Conservation (phyloP, 2,329 filamentous ascomycete species). For the Metarhizium humberi region DNA sequence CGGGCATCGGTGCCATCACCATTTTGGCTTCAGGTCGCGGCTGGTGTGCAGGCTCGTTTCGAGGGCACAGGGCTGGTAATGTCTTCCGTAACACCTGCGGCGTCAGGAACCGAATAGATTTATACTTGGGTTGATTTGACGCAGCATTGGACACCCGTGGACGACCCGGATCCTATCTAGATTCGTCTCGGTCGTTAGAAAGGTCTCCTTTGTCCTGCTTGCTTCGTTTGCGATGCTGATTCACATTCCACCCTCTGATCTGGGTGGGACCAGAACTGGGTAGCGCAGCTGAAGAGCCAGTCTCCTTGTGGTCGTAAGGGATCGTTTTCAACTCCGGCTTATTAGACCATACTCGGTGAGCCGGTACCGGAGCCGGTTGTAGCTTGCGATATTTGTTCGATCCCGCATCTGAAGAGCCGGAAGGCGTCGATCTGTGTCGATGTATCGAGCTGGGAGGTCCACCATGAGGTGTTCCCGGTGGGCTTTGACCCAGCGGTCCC, state of each 20-base stretch:
- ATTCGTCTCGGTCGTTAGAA: conserved; percentile 26
- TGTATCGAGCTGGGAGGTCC: conserved; percentile 18
- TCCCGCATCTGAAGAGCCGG: conserved; percentile 27
- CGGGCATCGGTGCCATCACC: conserved; percentile 9
- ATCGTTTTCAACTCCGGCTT: conserved; percentile 49
- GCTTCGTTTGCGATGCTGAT: conserved; percentile 28
- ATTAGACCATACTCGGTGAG: conserved; percentile 36
- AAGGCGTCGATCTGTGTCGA: conserved; percentile 27
- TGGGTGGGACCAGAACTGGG: conserved; percentile 46
- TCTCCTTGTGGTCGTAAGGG: conserved; percentile 52
- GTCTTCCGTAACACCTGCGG: conserved; percentile 3
- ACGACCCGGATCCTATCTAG: conserved; percentile 26
- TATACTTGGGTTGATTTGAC: background rate
- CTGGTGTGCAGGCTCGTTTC: background rate
- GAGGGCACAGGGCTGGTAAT: conserved; percentile 6
- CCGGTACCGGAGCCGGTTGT: conserved; percentile 46
- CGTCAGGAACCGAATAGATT: conserved; percentile 1
- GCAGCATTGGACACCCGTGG: conserved; percentile 12
- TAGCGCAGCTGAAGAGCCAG: conserved; percentile 43
- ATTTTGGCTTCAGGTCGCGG: conserved; percentile 8
- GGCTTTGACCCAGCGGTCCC: conserved; percentile 23
- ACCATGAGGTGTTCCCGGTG: conserved; percentile 24
- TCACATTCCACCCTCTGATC: conserved; percentile 48
- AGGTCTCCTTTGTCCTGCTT: conserved; percentile 23
- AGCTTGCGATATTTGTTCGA: conserved; percentile 46